Base-by-base conservation (phyloP, 495 filamentous ascomycete genomes). In the Neurospora hispaniola region DNA sequence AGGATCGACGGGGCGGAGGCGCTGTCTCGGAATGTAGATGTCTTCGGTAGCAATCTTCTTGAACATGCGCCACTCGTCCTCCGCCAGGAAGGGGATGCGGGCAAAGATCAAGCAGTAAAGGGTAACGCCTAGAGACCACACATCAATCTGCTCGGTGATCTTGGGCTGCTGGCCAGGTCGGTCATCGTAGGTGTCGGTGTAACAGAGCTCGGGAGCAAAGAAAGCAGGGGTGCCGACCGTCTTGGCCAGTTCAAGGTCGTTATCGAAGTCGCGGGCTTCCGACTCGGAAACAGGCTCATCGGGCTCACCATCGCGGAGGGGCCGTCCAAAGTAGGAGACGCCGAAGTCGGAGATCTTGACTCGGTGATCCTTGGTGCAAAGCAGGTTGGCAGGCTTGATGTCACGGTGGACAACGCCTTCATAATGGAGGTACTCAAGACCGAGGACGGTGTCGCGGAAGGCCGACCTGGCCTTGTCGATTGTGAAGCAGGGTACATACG, bases 261-360 rank as follows among this genome's bases (percentile, higher is more conserved):
- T 93, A 76, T 97, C 93, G 68, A 95, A 86, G 76, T 96, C 92
- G 5, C 87, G 87, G 14, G 92, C 91, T 75, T 97, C 93, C 16
- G 91, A 92, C 80, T 97, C 94, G 18, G 89, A 91, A 20, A 94
- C 84, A 54, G 91, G 89, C 74, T 95, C 93, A 76, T 92, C 89
- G 12, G 90, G 85, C 71, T 94, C 92, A 73, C 92, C 91, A 62
- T 91, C 88, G 71, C 92, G 84, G 73, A 94, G 90, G 0, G 93
- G 92, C 70, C 92, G 88, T 27, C 96, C 96, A 62, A 98, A 90
- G 80, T 98, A 99, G 0, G 96, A 98, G 5, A 99, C 96, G 40
- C 96, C 96, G 83, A 99, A 99, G 79, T 99, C 96, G n/a, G 96
- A 98, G 69, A 99, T 99, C 85, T 98, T 99, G 74, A 97, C 92